These are phyloP conservation scores for Houttuynia cordata DNA, from an alignment of 164 flowering plant genomes.

Conservation along the genomic window DNA sequence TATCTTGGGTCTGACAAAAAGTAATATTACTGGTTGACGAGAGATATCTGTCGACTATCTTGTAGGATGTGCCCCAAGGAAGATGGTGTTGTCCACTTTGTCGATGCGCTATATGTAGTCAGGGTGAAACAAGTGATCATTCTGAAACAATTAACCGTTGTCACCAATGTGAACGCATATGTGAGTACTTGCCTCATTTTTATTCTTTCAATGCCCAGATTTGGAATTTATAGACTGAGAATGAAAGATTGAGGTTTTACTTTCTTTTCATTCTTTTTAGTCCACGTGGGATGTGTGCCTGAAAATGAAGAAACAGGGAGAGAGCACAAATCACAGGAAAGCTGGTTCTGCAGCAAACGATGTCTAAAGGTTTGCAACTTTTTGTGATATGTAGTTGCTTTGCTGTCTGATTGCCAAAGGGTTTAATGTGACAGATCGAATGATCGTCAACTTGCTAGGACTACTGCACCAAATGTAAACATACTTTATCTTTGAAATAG, in stretches of 20 bases:
- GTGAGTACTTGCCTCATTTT: constrained; percentile 30
- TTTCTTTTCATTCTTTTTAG: constrained; percentile 22
- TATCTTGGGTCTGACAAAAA: too few species aligned
- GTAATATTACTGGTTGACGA: too few species aligned
- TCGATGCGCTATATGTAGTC: constrained; percentile 55
- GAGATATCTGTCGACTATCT: neutral
- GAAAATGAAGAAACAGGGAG: constrained; percentile 11
- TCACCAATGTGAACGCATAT: constrained; percentile 61
- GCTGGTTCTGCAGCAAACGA: constrained; percentile 59
- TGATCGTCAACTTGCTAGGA: neutral
- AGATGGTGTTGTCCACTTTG: constrained; percentile 90
- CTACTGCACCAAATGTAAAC: too few species aligned
- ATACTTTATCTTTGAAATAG: too few species aligned
- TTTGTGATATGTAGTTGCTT: neutral
- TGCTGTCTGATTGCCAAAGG: neutral
- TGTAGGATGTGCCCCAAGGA: constrained; percentile 63
- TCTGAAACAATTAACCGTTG: constrained; percentile 28
- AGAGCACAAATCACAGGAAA: constrained; percentile 13
- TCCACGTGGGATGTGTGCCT: constrained; percentile 52
- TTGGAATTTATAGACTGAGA: neutral
- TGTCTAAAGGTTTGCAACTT: constrained; percentile 51
- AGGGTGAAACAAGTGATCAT: constrained; percentile 13
- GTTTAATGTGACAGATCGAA: neutral
- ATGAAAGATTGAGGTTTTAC: neutral
- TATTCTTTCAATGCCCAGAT: neutral